Conservation (phyloP, 257 asterid species). For the Galeopsis tetrahit region DNA sequence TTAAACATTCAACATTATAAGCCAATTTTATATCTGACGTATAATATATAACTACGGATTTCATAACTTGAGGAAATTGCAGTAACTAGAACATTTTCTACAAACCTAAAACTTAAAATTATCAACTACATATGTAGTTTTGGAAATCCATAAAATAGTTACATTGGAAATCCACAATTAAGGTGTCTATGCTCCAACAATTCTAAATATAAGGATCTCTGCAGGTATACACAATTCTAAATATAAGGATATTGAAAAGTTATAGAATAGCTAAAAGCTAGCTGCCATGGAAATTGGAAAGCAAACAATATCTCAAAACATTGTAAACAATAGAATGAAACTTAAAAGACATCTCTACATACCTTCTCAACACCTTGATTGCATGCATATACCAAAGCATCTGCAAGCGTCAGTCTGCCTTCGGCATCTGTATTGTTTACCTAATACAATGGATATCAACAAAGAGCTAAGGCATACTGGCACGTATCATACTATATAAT, state of each 20-base stretch:
- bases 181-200: neutral
- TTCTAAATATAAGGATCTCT: neutral
- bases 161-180: neutral
- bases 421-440: constrained; percentile 98
- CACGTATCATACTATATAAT: neutral
- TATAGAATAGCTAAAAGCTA: neutral
- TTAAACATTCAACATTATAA: neutral
- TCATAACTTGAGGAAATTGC: neutral
- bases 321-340: neutral
- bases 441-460: constrained; percentile 40
- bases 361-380: constrained; percentile 97
- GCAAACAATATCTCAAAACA: neutral
- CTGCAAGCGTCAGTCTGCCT: constrained; percentile 96
- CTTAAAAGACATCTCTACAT: constrained; percentile 16
- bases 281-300: neutral
- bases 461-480: neutral
- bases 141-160: constrained; percentile 9
- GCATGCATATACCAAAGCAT: constrained; percentile 92
- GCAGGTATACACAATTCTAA: neutral
- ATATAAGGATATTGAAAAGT: constrained; percentile 7
- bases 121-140: neutral
- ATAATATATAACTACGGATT: neutral
- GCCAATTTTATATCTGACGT: neutral
- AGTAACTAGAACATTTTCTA: neutral
- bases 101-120: neutral